Evolutionary conservation across 768 basidiomycete species (phyloP), one percentile per base, ranked within the genome.

Genomic region (Termitomyces titanicus): DNA sequence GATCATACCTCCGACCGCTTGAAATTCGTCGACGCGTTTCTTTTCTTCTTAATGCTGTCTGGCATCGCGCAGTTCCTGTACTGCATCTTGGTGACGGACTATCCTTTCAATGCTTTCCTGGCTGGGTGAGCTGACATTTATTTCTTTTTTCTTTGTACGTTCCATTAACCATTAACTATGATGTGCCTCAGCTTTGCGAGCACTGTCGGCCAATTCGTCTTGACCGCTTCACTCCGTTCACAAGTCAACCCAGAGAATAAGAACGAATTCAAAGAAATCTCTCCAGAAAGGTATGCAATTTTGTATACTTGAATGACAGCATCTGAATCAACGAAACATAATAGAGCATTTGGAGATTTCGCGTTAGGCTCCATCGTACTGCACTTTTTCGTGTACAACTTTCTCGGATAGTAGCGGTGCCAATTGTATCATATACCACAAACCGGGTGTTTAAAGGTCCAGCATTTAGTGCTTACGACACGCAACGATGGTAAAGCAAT

Each of bases 321-420:
- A 35, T 53, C 25, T 48, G 42, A 39, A 55, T 24, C 54, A 17
- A 47, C 37, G n/a, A 24, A 51, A 48, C 34, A 27, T 45, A 54
- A 17, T 67, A 99, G 97, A 65, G 97, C 97, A 18, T 99, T 99
- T 66, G 95, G 92, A 43, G 97, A 99, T 66, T 99, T 98, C 66
- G 90, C 89, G 25, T 70, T 95, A 43, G 94, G 94, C n/a, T 95
- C 93, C 3, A 87, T 98, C 59, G 85, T 98, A 37, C 79, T 99
- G 33, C 97, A 99, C 72, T 94, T 98, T 78, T 99, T 98, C 70
- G 95, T 97, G 57, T 98, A 87, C 81, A 98, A 98, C 74, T 98
- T 97, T 81, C 80, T 99, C 13, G 97, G 96, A 70, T 98, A 67
- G 72, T 45, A 48, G 20, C 27, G 10, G 31, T 31, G 47, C 51